Evolutionary conservation across 345 rosid genomes (phyloP), one percentile per base, ranked within the genome.

Genomic region (Isatis tinctoria): DNA sequence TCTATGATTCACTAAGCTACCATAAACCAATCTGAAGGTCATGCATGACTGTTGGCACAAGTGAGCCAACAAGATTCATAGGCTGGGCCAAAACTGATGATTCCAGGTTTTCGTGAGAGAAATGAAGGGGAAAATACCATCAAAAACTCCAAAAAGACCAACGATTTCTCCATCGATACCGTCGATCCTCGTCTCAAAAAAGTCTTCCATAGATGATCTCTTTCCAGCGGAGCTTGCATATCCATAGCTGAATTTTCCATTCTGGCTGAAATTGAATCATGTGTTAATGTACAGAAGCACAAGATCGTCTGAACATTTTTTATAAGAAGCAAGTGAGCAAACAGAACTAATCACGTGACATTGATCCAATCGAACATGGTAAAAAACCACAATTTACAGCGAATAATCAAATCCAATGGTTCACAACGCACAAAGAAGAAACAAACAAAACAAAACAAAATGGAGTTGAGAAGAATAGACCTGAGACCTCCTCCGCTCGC

Each of bases 141-240:
- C 99, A 81, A 95, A 95, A 79, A 95, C 99, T 70, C 99, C 99
- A 84, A 95, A 95, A 0, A 92, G 85, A 39, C 97, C 99, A 80
- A 95, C 96, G 74, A 92, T 92, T 79, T 95, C 90, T 78, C 97
- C 99, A 53, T 87, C 86, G 64, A 95, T 83, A 75, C 92, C 96
- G 74, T 92, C 97, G 60, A 95, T 92, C 78, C 97, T 92, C 26
- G 99, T 88, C 76, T 95, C 99, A 39, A 90, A 92, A 68, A 92
- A 95, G 75, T 95, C 99, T 84, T 95, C 97, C 99, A 95, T 95
- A 10, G 97, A 92, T 79, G 99, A 81, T 70, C 99, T 87, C 70
- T 92, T 95, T 65, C 99, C 97, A 2, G 90, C 87, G 14, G 93
- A 90, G 83, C 97, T 95, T 64, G 99, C 97, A 82, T 88, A 95